Conservation (phyloP, 257 asterid genomes). For the Cordia subcordata region DNA sequence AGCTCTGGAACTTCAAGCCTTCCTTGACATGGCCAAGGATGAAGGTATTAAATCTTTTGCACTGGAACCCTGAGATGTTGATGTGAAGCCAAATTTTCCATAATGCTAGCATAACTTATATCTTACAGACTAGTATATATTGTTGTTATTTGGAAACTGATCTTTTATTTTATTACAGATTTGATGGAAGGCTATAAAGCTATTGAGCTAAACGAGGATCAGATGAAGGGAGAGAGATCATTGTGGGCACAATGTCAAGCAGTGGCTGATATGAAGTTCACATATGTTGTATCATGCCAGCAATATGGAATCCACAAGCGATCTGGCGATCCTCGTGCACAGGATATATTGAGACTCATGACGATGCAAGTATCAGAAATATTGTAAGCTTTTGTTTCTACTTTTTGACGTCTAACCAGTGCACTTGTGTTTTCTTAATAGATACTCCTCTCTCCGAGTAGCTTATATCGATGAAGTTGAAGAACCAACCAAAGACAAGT, state of each 20-base stretch:
- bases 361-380: conserved; percentile 47
- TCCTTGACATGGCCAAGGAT: conserved; percentile 99
- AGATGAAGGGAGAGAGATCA: conserved; percentile 94
- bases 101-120: neutral
- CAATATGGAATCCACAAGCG: conserved; percentile 88
- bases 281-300: conserved; percentile 95
- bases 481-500: conserved; percentile 78
- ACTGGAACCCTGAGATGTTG: conserved; percentile 7
- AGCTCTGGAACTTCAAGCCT: conserved; percentile 97
- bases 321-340: conserved; percentile 89
- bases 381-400: conserved; percentile 8
- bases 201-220: conserved; percentile 92
- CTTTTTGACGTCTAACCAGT: conserved; percentile 18
- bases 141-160: neutral
- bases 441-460: conserved; percentile 97
- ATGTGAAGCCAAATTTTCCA: neutral
- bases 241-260: conserved; percentile 97
- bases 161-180: conserved; percentile 39
- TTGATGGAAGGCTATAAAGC: conserved; percentile 97
- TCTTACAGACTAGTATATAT: too few relatives aligned
- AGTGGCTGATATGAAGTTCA: conserved; percentile 97
- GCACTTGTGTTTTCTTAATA: conserved; percentile 20
- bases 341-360: conserved; percentile 90
- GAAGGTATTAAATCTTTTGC: conserved; percentile 55
- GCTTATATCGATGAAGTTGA: conserved; percentile 99